A percentile compares a stretch with the other conserved stretches of the same genome.
Evolutionary conservation across 1,284 basidiomycete species (phyloP).

Genomic region (Malassezia arunalokei): DNA sequence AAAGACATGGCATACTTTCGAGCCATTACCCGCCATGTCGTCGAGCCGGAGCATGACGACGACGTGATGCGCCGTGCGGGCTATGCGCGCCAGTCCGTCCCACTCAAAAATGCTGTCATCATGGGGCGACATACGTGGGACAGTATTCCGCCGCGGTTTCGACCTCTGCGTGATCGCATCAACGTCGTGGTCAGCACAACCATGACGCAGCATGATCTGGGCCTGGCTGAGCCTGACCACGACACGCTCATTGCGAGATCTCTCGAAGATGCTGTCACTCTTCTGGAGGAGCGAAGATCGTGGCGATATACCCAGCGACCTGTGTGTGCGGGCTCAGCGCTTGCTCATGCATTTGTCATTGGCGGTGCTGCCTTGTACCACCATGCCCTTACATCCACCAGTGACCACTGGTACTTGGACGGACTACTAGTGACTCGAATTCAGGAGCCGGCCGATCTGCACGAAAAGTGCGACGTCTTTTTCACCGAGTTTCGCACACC

Average conservation of each 20-base stretch:
- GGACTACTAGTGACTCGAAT: conserved; percentile 13
- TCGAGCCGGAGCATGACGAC: conserved; percentile 2
- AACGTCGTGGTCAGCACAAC: conserved; percentile 66
- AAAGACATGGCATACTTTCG: conserved; percentile 91
- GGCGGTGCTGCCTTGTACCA: conserved; percentile 15
- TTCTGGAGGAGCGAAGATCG: conserved; percentile 8
- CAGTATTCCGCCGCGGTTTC: conserved; percentile 77
- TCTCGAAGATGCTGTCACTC: conserved; percentile 11
- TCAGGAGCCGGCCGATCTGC: neutral
- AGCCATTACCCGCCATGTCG: conserved; percentile 57
- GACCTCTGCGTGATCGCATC: conserved; percentile 63
- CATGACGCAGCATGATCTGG: neutral
- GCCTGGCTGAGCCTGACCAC: neutral
- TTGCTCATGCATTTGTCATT: conserved; percentile 13
- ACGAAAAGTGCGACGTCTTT: conserved; percentile 10
- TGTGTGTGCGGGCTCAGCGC: neutral
- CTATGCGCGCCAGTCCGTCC: conserved; percentile 23
- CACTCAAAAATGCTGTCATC: conserved; percentile 62
- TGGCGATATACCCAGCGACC: neutral
- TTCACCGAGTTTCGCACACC: conserved; percentile 13
- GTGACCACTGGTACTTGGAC: conserved; percentile 6
- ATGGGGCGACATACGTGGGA: conserved; percentile 99
- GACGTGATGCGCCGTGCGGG: conserved; percentile 8
- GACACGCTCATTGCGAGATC: conserved; percentile 12
- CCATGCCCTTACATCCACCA: neutral